Conservation (phyloP, 352 stramenopile species). For the Pythium dissotocum region DNA sequence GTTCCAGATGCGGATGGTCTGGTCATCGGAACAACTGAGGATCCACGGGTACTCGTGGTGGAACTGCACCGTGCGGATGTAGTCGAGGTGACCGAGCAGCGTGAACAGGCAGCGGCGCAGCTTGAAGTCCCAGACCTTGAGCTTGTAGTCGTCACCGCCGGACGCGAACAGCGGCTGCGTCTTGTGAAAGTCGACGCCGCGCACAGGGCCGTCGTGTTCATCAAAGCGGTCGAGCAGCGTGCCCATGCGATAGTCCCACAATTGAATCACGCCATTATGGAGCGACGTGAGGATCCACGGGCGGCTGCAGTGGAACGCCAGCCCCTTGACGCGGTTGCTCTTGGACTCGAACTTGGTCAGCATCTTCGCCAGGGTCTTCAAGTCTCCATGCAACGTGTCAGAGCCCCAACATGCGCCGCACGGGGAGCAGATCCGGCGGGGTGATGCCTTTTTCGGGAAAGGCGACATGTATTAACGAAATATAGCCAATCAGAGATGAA, state of each 20-base stretch:
- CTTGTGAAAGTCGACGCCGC: constrained; percentile 98
- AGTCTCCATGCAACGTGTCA: constrained; percentile 21
- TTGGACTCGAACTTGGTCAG: constrained; percentile 99
- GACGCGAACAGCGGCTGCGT: constrained; percentile 98
- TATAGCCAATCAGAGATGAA: constrained; percentile 1
- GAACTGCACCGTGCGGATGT: constrained; percentile 99
- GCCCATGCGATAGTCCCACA: constrained; percentile 99
- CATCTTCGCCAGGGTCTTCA: constrained; percentile 61
- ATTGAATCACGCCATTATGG: constrained; percentile 98
- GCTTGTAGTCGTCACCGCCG: constrained; percentile 99
- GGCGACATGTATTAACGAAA: not conserved
- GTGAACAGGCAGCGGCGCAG: constrained; percentile 98
- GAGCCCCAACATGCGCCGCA: not conserved
- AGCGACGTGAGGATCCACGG: constrained; percentile 99
- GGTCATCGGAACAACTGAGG: constrained; percentile 96
- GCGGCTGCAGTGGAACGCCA: constrained; percentile 98
- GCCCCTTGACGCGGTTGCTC: constrained; percentile 99
- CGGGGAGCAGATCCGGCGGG: constrained; percentile 15
- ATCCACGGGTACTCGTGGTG: constrained; percentile 99
- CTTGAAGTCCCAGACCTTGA: constrained; percentile 99
- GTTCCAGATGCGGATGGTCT: constrained; percentile 99
- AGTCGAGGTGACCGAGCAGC: constrained; percentile 98
- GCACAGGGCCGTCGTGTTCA: constrained; percentile 99
- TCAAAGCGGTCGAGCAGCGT: constrained; percentile 99
- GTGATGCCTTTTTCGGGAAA: not conserved